A percentile compares a stretch with the other conserved stretches of the same genome.
These are phyloP conservation scores for Moesziomyces sp. DNA, from an alignment of 1,284 basidiomycete genomes.

Conservation along the genomic window DNA sequence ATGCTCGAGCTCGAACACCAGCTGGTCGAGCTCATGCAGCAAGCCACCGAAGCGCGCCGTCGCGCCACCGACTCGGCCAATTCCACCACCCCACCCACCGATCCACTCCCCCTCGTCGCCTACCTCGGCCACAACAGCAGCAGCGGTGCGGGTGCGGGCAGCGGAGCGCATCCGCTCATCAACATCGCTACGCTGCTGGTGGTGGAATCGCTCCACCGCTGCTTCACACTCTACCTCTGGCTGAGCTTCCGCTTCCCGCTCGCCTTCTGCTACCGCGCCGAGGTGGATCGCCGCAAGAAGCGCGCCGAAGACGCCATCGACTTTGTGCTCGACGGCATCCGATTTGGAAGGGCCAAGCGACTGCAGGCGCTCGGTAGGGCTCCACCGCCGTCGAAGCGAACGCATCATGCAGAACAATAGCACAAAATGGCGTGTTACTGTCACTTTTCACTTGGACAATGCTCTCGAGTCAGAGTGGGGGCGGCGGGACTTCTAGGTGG, in stretches of 20 bases:
- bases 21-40: slow-evolving; percentile 16
- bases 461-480: not conserved
- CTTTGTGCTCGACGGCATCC: slow-evolving; percentile 64
- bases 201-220: slow-evolving; percentile 85
- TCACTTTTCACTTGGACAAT: not conserved
- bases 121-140: slow-evolving; percentile 13
- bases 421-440: not conserved
- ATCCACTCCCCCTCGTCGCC: slow-evolving; percentile 24
- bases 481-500: no score
- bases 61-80: not conserved
- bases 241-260: slow-evolving; percentile 81
- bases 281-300: slow-evolving; percentile 74
- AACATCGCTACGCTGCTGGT: slow-evolving; percentile 68
- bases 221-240: slow-evolving; percentile 88
- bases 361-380: slow-evolving; percentile 44
- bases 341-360: slow-evolving; percentile 57
- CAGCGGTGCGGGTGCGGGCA: slow-evolving; percentile 12
- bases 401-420: not conserved
- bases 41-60: slow-evolving; percentile 17
- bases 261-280: slow-evolving; percentile 75
- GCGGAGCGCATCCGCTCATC: slow-evolving; percentile 30
- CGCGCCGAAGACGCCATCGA: slow-evolving; percentile 79
- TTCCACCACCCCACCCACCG: not conserved
- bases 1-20: slow-evolving; percentile 68
- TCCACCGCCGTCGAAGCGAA: slow-evolving; percentile 1